phyloP scores from a whole-genome alignment of 305 asterid genomes.

The Ruellia speciosa region DNA sequence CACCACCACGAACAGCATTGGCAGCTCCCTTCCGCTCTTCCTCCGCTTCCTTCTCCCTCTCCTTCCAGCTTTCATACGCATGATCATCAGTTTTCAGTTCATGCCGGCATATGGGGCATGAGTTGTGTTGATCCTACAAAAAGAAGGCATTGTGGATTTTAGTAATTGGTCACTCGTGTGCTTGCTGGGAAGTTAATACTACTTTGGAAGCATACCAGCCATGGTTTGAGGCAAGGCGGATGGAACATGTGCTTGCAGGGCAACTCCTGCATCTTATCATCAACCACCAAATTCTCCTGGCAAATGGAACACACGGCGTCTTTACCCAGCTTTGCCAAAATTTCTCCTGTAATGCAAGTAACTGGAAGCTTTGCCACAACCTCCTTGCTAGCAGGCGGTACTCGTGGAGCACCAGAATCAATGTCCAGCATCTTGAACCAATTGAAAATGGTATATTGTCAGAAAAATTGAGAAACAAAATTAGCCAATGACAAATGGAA shows the following conservation, averaged over 20 bases:
- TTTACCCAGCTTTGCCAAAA: constrained; percentile 54
- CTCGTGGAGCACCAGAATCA: constrained; percentile 63
- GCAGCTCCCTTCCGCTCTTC: constrained; percentile 97
- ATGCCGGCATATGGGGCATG: constrained; percentile 93
- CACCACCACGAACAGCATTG: constrained; percentile 88
- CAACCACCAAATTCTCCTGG: constrained; percentile 61
- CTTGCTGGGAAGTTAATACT: not conserved
- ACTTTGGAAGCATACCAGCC: constrained; percentile 62
- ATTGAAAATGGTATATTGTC: constrained; percentile 16
- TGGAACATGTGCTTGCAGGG: constrained; percentile 94
- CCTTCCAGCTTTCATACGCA: constrained; percentile 84
- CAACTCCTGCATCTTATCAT: constrained; percentile 79
- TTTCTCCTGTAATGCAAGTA: constrained; percentile 47
- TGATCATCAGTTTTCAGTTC: constrained; percentile 88
- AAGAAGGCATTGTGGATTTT: not conserved
- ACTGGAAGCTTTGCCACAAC: constrained; percentile 92
- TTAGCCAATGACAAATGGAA: not conserved
- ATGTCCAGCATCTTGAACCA: constrained; percentile 42
- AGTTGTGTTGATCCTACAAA: constrained; percentile 76
- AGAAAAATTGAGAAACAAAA: constrained; percentile 6
- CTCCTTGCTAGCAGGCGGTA: constrained; percentile 91
- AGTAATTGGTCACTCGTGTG: not conserved
- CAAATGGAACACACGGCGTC: constrained; percentile 85
- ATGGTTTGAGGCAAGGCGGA: constrained; percentile 94
- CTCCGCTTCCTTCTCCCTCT: constrained; percentile 86